Conservation (phyloP, 805 yeast species). For the Debaryomyces hansenii region DNA sequence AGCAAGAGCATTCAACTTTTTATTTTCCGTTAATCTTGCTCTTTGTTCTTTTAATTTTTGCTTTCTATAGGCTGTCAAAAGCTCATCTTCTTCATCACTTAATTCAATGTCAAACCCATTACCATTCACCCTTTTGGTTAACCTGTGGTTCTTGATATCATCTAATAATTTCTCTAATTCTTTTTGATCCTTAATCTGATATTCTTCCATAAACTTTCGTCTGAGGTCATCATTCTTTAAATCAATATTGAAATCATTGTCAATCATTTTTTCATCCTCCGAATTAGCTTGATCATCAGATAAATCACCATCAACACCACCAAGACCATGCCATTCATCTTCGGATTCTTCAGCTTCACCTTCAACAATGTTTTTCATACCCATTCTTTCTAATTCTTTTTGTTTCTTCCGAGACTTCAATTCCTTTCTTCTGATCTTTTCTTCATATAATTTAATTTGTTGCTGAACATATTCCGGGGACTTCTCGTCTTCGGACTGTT, state of each 20-base stretch:
- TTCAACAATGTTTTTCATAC: slow-evolving; percentile 62
- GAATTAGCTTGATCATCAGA: slow-evolving; percentile 61
- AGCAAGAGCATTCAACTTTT: slow-evolving; percentile 42
- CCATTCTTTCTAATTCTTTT: slow-evolving; percentile 57
- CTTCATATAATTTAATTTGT: slow-evolving; percentile 39
- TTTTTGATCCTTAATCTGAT: slow-evolving; percentile 59
- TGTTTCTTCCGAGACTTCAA: slow-evolving; percentile 32
- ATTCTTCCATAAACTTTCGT: slow-evolving; percentile 56
- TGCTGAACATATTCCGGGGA: slow-evolving; percentile 22
- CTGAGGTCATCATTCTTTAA: slow-evolving; percentile 60
- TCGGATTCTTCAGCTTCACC: slow-evolving; percentile 88
- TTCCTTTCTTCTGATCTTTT: slow-evolving; percentile 34
- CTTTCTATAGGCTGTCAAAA: slow-evolving; percentile 45
- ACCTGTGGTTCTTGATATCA: slow-evolving; percentile 71
- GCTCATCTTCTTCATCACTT: slow-evolving; percentile 75
- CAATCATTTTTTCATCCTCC: slow-evolving; percentile 77
- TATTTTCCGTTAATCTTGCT: slow-evolving; percentile 48
- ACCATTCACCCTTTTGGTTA: slow-evolving; percentile 55
- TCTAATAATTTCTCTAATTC: slow-evolving; percentile 66
- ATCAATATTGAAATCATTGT: slow-evolving; percentile 60
- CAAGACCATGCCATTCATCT: slow-evolving; percentile 83
- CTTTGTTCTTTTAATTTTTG: slow-evolving; percentile 48
- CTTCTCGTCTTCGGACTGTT: slow-evolving; percentile 23
- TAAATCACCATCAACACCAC: slow-evolving; percentile 66
- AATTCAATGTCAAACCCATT: slow-evolving; percentile 60